phyloP scores from a whole-genome alignment of 108 stramenopile species.

The Stephanodiscus minutulus region DNA sequence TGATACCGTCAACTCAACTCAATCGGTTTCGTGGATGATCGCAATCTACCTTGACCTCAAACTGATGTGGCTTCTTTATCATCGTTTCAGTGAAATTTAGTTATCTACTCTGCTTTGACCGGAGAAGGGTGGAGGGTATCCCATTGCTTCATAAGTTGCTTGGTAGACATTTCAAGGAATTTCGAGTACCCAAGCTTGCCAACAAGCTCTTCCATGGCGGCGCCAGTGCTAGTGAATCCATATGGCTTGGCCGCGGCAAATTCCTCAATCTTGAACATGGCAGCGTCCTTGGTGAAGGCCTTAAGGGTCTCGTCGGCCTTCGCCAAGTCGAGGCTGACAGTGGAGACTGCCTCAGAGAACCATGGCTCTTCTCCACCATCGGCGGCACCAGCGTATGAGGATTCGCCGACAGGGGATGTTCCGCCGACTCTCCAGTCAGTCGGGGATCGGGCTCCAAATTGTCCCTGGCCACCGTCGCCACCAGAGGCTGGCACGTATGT shows the following conservation, averaged over 20 bases:
- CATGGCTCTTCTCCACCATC: conserved; percentile 93
- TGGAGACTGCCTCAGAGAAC: conserved; percentile 92
- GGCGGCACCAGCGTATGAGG: conserved; percentile 74
- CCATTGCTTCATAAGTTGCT: conserved; percentile 84
- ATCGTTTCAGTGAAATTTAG: conserved; percentile 26
- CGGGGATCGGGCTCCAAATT: conserved; percentile 87
- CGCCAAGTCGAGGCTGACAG: conserved; percentile 83
- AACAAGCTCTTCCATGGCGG: conserved; percentile 77
- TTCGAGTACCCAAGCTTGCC: conserved; percentile 80
- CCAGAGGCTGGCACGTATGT: conserved; percentile 70
- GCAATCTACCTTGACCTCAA: conserved; percentile 5
- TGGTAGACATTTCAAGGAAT: conserved; percentile 77
- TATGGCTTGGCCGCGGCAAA: conserved; percentile 73
- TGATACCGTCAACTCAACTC: conserved; percentile 4
- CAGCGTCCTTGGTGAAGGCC: conserved; percentile 93
- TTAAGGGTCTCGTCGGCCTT: conserved; percentile 86
- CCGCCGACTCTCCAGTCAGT: conserved; percentile 89
- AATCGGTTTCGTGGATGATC: conserved; percentile 1
- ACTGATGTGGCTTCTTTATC: neutral
- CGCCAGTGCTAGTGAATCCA: conserved; percentile 53
- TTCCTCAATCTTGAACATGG: conserved; percentile 83
- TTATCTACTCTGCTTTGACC: conserved; percentile 19
- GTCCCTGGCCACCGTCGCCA: conserved; percentile 90
- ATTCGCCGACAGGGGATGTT: conserved; percentile 86
- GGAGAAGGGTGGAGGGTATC: conserved; percentile 64